These are phyloP conservation scores for Trametes pubescens DNA, from an alignment of 1,284 basidiomycete species.

Conservation along the genomic window DNA sequence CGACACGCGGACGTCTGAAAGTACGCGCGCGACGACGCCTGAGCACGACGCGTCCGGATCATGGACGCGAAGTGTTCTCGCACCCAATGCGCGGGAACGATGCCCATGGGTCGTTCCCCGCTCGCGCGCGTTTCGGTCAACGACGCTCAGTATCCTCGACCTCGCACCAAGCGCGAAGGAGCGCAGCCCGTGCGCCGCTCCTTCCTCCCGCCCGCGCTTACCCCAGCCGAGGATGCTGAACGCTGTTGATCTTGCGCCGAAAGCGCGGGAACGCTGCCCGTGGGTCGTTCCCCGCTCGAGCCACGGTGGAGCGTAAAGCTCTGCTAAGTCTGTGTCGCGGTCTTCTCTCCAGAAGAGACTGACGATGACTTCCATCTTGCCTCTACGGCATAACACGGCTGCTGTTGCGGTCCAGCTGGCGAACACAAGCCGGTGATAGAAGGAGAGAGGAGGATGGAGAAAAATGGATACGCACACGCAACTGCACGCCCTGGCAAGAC, in stretches of 20 bases:
- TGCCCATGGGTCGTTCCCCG: not conserved
- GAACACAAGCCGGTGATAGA: too few species aligned
- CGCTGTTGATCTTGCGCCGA: not conserved
- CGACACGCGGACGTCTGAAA: not conserved
- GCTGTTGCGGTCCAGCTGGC: too few species aligned
- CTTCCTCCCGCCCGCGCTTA: too few species aligned
- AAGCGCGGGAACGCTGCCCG: constrained; percentile 4
- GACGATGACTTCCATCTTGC: not conserved
- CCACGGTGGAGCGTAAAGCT: not conserved
- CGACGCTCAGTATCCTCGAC: too few species aligned
- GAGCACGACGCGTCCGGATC: not conserved
- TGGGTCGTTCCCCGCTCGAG: constrained; percentile 6
- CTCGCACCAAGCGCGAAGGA: too few species aligned
- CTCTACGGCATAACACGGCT: not conserved
- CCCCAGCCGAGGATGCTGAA: not conserved
- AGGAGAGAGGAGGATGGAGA: too few species aligned
- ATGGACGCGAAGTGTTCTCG: not conserved
- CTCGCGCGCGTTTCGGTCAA: not conserved
- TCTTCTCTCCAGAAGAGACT: not conserved
- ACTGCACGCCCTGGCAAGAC: too few species aligned
- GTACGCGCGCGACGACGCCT: constrained; percentile 2
- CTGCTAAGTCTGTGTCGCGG: too few species aligned
- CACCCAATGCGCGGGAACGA: not conserved
- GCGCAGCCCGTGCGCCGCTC: too few species aligned
- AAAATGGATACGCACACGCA: too few species aligned